phyloP scores from a whole-genome alignment of 2,329 filamentous ascomycete species.

The Hymenoscyphus infarciens region DNA sequence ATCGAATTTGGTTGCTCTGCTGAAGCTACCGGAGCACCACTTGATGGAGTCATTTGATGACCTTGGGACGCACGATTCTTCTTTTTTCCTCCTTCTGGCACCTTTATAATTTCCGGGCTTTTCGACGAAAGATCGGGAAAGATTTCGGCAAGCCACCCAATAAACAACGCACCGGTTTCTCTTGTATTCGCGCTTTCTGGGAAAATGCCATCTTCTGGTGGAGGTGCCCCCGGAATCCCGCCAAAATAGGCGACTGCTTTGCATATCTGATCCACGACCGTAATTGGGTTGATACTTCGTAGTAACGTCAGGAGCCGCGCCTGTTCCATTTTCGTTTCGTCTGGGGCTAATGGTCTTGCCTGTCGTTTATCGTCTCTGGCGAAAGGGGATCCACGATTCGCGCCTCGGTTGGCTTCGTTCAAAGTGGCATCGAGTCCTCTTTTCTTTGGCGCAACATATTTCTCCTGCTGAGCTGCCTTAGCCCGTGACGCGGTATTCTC shows the following conservation, averaged over 20 bases:
- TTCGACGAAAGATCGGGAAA: constrained; percentile 44
- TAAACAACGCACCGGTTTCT: constrained; percentile 54
- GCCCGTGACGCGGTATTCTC: constrained; percentile 59
- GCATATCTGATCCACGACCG: constrained; percentile 60
- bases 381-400: constrained; percentile 29
- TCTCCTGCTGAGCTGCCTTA: constrained; percentile 50
- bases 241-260: constrained; percentile 63
- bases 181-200: constrained; percentile 54
- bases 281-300: constrained; percentile 50
- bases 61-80: constrained; percentile 27
- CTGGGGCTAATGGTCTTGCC: constrained; percentile 38
- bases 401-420: constrained; percentile 18
- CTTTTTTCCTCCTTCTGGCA: constrained; percentile 29
- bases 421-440: constrained; percentile 28
- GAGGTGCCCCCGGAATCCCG: constrained; percentile 52
- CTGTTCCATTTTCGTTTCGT: constrained; percentile 56
- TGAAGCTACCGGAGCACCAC: constrained; percentile 11
- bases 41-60: constrained; percentile 15
- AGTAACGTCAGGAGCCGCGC: constrained; percentile 56
- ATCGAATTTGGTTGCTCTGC: constrained; percentile 30
- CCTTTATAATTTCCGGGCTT: constrained; percentile 11
- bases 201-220: constrained; percentile 48
- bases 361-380: constrained; percentile 29
- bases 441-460: constrained; percentile 47
- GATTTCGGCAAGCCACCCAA: constrained; percentile 61